These are phyloP conservation scores for Salicornia ramosissima DNA, from an alignment of 148 eudicot species.

Conservation along the genomic window DNA sequence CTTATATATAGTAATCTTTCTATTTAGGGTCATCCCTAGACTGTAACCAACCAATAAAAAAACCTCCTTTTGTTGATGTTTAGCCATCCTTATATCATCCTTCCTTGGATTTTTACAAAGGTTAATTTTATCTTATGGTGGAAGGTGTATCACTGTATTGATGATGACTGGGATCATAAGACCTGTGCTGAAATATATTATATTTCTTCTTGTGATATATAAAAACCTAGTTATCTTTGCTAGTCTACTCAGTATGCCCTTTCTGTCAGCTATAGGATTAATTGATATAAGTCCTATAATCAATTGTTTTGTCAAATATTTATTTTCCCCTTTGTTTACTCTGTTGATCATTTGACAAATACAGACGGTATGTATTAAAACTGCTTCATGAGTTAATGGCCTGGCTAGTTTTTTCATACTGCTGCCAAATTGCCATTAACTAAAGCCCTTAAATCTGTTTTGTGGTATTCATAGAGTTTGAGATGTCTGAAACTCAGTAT, in stretches of 20 bases:
- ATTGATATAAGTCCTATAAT: not conserved
- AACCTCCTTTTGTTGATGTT: too few species aligned
- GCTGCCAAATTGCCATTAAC: not conserved
- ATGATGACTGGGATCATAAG: not conserved
- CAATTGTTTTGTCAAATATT: not conserved
- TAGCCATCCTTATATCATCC: too few species aligned
- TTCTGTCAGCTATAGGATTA: not conserved
- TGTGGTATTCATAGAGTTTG: conserved; percentile 46
- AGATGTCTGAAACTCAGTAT: conserved; percentile 52
- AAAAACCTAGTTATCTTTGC: too few species aligned
- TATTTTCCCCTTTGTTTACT: not conserved
- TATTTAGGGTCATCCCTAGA: too few species aligned
- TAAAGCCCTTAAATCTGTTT: not conserved
- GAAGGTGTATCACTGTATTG: not conserved
- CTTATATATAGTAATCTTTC: too few species aligned
- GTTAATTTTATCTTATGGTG: not conserved
- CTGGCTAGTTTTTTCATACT: not conserved
- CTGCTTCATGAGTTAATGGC: not conserved
- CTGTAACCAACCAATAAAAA: too few species aligned
- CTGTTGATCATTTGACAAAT: not conserved
- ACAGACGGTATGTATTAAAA: not conserved
- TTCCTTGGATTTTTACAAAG: too few species aligned
- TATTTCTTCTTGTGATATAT: too few species aligned
- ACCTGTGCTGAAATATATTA: too few species aligned
- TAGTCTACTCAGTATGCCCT: too few species aligned